Conservation (phyloP, 495 filamentous ascomycete genomes). For the Tuber brumale region DNA sequence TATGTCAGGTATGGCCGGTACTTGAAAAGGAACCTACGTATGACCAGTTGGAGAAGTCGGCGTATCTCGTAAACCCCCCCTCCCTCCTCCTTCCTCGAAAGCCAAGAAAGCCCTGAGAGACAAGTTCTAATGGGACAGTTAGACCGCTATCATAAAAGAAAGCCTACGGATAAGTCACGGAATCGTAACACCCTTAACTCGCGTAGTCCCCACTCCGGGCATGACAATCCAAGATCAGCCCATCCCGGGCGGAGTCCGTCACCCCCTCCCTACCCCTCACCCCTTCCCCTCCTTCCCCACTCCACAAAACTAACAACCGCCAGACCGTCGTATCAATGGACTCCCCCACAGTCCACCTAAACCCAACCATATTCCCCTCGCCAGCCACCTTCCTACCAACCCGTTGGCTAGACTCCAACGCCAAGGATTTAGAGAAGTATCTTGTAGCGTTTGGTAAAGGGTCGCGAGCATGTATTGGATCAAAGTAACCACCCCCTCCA, state of each 20-base stretch:
- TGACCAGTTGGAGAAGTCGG: conserved; percentile 42
- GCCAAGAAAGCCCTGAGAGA: background rate
- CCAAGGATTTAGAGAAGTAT: conserved; percentile 43
- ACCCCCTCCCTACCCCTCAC: background rate
- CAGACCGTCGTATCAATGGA: conserved; percentile 45
- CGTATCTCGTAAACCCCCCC: conserved; percentile 37
- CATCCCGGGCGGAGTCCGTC: conserved; percentile 32
- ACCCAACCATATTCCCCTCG: conserved; percentile 46
- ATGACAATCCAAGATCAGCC: conserved; percentile 25
- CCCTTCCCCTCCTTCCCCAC: too few relatives aligned
- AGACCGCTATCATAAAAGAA: conserved; percentile 43
- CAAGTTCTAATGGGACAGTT: background rate
- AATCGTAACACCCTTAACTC: conserved; percentile 18
- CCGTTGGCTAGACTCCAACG: conserved; percentile 44
- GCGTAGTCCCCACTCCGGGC: conserved; percentile 22
- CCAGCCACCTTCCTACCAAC: conserved; percentile 46
- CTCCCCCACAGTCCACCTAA: conserved; percentile 44
- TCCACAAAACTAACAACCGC: background rate
- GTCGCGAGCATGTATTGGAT: conserved; percentile 18
- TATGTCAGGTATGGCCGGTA: conserved; percentile 41
- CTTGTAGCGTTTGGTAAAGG: conserved; percentile 26
- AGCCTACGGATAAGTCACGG: conserved; percentile 30
- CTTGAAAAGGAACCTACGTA: conserved; percentile 34
- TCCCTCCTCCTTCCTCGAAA: background rate
- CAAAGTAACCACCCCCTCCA: conserved; percentile 17